A percentile compares a stretch with the other conserved stretches of the same genome.
phyloP scores from a whole-genome alignment of 2,329 filamentous ascomycete genomes.

The Phialemonium atrogriseum region DNA sequence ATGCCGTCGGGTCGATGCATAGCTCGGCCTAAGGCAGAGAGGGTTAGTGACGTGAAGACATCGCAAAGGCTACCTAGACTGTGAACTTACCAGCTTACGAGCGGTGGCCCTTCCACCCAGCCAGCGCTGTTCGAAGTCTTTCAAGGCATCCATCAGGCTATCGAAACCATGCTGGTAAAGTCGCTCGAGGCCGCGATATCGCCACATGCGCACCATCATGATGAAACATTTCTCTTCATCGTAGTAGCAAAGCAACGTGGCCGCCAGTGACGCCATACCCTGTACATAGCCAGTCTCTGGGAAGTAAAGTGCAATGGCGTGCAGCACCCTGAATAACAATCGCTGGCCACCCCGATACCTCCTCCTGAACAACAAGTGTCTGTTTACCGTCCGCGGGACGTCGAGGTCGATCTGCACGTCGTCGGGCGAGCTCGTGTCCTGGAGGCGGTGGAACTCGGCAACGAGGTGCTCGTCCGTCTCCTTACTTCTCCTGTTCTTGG shows the following conservation, averaged over 20 bases:
- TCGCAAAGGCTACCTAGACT: background rate
- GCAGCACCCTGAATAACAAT: slow-evolving; percentile 83
- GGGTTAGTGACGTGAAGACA: background rate
- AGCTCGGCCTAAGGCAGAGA: slow-evolving; percentile 55
- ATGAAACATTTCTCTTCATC: slow-evolving; percentile 92
- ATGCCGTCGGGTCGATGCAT: slow-evolving; percentile 79
- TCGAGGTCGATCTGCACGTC: slow-evolving; percentile 97
- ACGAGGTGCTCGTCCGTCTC: slow-evolving; percentile 65
- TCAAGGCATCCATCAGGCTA: slow-evolving; percentile 76
- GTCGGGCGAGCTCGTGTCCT: slow-evolving; percentile 69
- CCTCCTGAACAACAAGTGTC: slow-evolving; percentile 93
- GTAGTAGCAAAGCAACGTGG: slow-evolving; percentile 91
- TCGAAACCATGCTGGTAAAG: slow-evolving; percentile 80
- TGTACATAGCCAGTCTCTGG: slow-evolving; percentile 92
- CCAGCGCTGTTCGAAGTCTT: slow-evolving; percentile 82
- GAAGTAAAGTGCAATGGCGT: slow-evolving; percentile 85
- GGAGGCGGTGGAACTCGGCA: slow-evolving; percentile 62
- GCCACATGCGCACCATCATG: slow-evolving; percentile 94
- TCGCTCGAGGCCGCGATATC: slow-evolving; percentile 73
- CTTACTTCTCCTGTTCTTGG: slow-evolving; percentile 54
- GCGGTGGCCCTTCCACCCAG: slow-evolving; percentile 70
- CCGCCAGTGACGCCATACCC: slow-evolving; percentile 90
- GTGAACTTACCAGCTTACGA: slow-evolving; percentile 61
- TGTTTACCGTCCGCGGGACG: slow-evolving; percentile 87
- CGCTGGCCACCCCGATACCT: slow-evolving; percentile 90